Base-by-base conservation (phyloP, 192 early-diverging fungal species). In the Backusella circina region DNA sequence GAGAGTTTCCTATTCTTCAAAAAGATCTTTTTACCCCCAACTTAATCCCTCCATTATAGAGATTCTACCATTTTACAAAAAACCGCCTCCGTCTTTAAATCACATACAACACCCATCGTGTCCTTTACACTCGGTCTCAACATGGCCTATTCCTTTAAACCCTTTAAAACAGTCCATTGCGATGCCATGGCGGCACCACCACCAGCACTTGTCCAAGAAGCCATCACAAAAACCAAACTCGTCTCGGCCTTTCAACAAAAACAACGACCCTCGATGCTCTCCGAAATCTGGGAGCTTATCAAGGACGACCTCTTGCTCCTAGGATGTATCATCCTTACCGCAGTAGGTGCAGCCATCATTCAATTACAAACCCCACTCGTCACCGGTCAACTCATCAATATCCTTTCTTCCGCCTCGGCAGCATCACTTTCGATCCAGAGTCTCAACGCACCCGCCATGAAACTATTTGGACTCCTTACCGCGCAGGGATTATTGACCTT, bases 401-500 rank as follows among this genome's bases (percentile, higher is more conserved):
- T 84, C 33, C 79, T 90, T 10, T 81, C 86, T 10, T 78, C 82
- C n/a, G n/a, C n/a, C 28, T 82, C 85, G 68, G 71, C 83, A 5
- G 65, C 64, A 18, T 23, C 71, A 13, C 32, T 64, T 35, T 9
- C 28, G 16, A 37, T 37, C n/a, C 18, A 68, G 8, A 23, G 67
- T 2, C 33, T 68, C 0, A 73, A 81, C 5, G 76, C 76, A 44
- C 84, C 89, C 8, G 89, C 88, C 5, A 54, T 84, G 28, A 82
- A 84, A 50, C 76, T 92, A n/a, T 71, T 90, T 28, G 80, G 54
- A n/a, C 75, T 92, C 36, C 82, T 90, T 21, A 72, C 83, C 7
- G 82, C 84, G 38, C 87, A 92, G 75, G 90, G 87, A 30, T 39
- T 83, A 16, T 80, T 91, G 71, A 89, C 90, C 30, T 87, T 87